phyloP scores from a whole-genome alignment of 768 basidiomycete species.

The Infundibulicybe gibba region DNA sequence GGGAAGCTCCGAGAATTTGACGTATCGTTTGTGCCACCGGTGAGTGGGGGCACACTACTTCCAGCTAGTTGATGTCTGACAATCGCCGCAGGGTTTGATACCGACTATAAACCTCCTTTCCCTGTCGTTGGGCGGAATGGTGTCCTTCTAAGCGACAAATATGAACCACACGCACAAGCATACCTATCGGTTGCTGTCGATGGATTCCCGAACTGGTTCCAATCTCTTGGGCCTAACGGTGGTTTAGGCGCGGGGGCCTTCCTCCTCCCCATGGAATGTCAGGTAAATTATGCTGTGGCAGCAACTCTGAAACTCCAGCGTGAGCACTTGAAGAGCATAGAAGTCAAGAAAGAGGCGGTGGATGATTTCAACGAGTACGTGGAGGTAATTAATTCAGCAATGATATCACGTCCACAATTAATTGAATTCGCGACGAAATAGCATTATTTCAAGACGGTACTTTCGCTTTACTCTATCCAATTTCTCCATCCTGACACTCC shows the following conservation, averaged over 20 bases:
- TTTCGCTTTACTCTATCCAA: constrained; percentile 1
- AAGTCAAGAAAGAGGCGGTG: constrained; percentile 55
- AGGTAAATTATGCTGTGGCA: constrained; percentile 53
- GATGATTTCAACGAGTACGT: constrained; percentile 60
- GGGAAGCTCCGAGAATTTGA: constrained; percentile 54
- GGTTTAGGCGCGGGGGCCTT: constrained; percentile 52
- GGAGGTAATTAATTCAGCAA: constrained; percentile 31
- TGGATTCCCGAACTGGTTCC: constrained; percentile 71
- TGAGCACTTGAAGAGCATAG: constrained; percentile 60
- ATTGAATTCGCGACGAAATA: constrained; percentile 13
- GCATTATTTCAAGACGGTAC: constrained; percentile 44
- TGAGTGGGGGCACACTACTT: constrained; percentile 9
- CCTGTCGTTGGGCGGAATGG: constrained; percentile 53
- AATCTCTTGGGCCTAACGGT: constrained; percentile 53
- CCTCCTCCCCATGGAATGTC: constrained; percentile 50
- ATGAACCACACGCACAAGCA: constrained; percentile 48
- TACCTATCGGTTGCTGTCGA: constrained; percentile 59
- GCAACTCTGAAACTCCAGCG: constrained; percentile 58
- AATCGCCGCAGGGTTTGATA: constrained; percentile 44
- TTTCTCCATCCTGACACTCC: neutral
- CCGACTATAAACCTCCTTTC: constrained; percentile 42
- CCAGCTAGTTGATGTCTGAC: too few species aligned
- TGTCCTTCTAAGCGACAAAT: constrained; percentile 47
- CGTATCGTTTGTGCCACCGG: constrained; percentile 65
- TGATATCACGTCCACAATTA: too few species aligned